These are phyloP conservation scores for Termitomyces sp. DNA, from an alignment of 768 basidiomycete genomes.

Conservation along the genomic window DNA sequence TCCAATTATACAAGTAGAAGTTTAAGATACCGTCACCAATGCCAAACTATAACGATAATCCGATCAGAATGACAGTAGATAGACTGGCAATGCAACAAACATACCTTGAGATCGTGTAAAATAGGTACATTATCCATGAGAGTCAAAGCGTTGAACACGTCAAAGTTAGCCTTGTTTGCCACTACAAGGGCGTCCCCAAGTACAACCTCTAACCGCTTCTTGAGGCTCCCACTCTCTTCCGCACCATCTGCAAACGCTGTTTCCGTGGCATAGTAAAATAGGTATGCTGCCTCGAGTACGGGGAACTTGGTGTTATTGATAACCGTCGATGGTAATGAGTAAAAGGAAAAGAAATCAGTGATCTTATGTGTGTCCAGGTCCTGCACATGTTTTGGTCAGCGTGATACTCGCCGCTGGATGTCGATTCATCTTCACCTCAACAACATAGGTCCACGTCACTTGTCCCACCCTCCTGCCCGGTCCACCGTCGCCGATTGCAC, in stretches of 20 bases:
- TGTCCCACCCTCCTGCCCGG: conserved; percentile 65
- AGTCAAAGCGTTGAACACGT: conserved; percentile 95
- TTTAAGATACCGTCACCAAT: conserved; percentile 88
- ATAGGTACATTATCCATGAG: conserved; percentile 91
- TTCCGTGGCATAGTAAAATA: conserved; percentile 93
- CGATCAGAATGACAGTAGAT: neutral
- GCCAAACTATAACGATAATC: conserved; percentile 66
- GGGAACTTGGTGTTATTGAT: conserved; percentile 73
- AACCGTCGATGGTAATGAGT: conserved; percentile 92
- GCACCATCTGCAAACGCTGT: conserved; percentile 60
- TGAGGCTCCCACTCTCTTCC: conserved; percentile 62
- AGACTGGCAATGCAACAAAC: conserved; percentile 13
- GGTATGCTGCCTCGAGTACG: conserved; percentile 87
- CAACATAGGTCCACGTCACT: conserved; percentile 95
- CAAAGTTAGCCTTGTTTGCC: conserved; percentile 84
- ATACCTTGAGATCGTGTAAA: conserved; percentile 80
- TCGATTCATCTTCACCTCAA: conserved; percentile 74
- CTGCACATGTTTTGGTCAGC: conserved; percentile 36
- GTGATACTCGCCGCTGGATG: neutral
- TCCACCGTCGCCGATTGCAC: conserved; percentile 48
- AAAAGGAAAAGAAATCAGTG: conserved; percentile 97
- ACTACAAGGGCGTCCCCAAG: conserved; percentile 79
- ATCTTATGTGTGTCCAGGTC: conserved; percentile 79
- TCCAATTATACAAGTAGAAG: conserved; percentile 95
- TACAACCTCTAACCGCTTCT: conserved; percentile 67